Conservation (phyloP, 768 basidiomycete species). For the Chalciporus chontae region DNA sequence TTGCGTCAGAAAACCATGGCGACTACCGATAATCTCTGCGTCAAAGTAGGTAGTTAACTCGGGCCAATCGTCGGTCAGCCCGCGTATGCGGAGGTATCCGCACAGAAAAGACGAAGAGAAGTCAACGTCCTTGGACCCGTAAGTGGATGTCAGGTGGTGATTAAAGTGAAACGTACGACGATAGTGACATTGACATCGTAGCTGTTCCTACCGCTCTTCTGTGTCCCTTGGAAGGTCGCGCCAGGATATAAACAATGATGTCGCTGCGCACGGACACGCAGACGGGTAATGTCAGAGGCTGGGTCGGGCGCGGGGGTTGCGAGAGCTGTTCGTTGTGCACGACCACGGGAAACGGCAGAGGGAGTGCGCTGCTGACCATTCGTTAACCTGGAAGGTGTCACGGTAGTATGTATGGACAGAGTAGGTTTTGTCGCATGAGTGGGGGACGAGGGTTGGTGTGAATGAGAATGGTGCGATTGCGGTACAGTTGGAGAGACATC, state of each 20-base stretch:
- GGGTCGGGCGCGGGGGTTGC: conserved; percentile 43
- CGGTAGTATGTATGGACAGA: conserved; percentile 15
- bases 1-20: conserved; percentile 87
- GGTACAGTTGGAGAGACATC: conserved; percentile 12
- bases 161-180: conserved; percentile 55
- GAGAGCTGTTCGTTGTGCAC: conserved; percentile 6
- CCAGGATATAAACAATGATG: conserved; percentile 87
- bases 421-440: conserved; percentile 8
- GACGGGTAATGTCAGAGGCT: conserved; percentile 68
- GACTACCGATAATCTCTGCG: conserved; percentile 90
- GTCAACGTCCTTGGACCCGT: conserved; percentile 71
- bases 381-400: conserved; percentile 8
- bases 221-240: conserved; percentile 83
- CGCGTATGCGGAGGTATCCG: conserved; percentile 90
- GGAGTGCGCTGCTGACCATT: conserved; percentile 19
- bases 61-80: conserved; percentile 91
- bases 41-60: conserved; percentile 96
- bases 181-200: conserved; percentile 95
- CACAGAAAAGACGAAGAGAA: conserved; percentile 81
- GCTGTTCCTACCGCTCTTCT: conserved; percentile 90
- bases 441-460: background rate
- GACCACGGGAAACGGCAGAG: conserved; percentile 5
- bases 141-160: conserved; percentile 2
- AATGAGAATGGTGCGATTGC: background rate
- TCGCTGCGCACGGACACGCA: conserved; percentile 67